phyloP scores from a whole-genome alignment of 441 rosid genomes.

The Jatropha podagrica region DNA sequence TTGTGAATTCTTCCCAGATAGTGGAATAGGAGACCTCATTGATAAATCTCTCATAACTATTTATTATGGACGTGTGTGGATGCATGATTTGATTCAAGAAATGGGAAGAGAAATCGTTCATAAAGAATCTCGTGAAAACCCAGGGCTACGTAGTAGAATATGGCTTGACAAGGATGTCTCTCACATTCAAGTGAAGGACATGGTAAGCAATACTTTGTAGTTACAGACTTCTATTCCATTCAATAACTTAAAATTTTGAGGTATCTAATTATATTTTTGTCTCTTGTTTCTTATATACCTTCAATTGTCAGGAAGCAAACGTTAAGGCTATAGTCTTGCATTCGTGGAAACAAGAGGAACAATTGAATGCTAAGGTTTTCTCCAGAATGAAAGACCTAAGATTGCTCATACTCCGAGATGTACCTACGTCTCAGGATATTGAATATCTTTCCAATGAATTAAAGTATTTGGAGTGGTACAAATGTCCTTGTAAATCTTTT shows the following conservation, averaged over 20 bases:
- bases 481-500: slow-evolving; percentile 23
- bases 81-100: not conserved
- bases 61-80: not conserved
- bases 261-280: not conserved
- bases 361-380: not conserved
- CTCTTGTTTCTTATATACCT: not conserved
- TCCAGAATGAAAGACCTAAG: not conserved
- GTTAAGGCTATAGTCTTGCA: not conserved
- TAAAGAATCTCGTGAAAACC: slow-evolving; percentile 2
- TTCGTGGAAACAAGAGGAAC: not conserved
- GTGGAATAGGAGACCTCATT: not conserved
- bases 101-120: not conserved
- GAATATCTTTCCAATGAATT: slow-evolving; percentile 12
- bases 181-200: not conserved
- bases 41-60: not conserved
- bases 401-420: not conserved
- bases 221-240: not conserved
- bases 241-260: not conserved
- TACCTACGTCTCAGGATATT: not conserved
- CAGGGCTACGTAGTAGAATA: not conserved
- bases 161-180: not conserved
- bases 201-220: not conserved
- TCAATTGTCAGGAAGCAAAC: not conserved
- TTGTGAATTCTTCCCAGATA: not conserved
- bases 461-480: slow-evolving; percentile 21